Evolutionary conservation across 768 basidiomycete genomes (phyloP), one percentile per base, ranked within the genome.

Genomic region (Podaxis carcinomalis): DNA sequence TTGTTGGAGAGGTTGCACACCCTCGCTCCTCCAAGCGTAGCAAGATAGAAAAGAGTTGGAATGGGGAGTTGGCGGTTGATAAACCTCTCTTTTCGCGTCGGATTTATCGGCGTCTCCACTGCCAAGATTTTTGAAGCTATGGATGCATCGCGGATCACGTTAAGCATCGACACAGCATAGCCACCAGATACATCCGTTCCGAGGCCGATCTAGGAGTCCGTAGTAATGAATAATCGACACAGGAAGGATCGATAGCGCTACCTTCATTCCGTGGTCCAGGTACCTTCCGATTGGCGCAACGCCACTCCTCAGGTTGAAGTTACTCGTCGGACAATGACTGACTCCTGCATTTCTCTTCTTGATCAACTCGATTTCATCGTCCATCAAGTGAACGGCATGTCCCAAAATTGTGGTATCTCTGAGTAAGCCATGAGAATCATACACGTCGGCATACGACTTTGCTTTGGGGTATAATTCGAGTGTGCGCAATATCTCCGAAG

Each of bases 261-360:
- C 95, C 81, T 97, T 97, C 70, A 98, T 83, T 2, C 92, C 94
- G 46, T 73, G 75, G 72, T 98, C 95, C 11, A 98, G 77, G 73
- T 89, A 87, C 62, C 80, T 75, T 2, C 90, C 92, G 5, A 98
- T 83, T 13, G 83, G 84, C 1, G 95, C 89, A 27, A 92, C 79
- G 1, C 96, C 96, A 64, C 92, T 95, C 37, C 86, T 82, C 53
- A 98, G 70, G 74, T 96, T 90, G 72, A 96, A 91, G 72, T 98
- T 98, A 68, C 92, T 95, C 32, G 89, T 89, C n/a, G 96, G 95
- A 70, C 96, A 98, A 73, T 98, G 96, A 65, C 90, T 90, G 53
- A 98, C 79, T 9, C 95, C 95, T 1, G 90, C 86, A 6, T 78
- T 75, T 55, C 80, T 78, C 65, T 77, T 62, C 64, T 83, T 83